Evolutionary conservation across 768 basidiomycete genomes (phyloP).

Genomic region (Chlorophyllum brunneum): DNA sequence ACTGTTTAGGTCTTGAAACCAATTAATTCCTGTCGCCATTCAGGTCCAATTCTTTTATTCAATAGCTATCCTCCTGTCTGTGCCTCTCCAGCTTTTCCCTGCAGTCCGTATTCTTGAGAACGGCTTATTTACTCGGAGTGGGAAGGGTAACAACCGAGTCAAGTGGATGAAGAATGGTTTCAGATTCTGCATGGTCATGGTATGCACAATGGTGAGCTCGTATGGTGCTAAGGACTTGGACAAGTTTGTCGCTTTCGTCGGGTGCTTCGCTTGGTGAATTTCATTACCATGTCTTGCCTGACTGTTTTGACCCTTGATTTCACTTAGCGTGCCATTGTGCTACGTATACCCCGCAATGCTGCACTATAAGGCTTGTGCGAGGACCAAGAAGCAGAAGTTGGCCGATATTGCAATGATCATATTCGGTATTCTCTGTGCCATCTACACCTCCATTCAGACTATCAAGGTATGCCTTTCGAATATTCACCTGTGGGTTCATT

Average conservation of each 20-base stretch:
- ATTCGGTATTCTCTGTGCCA: slow-evolving; percentile 69
- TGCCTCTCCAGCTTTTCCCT: slow-evolving; percentile 95
- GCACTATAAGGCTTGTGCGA: slow-evolving; percentile 84
- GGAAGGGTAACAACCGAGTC: slow-evolving; percentile 74
- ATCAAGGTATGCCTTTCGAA: slow-evolving; percentile 49
- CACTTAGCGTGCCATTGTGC: slow-evolving; percentile 79
- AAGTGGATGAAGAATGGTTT: slow-evolving; percentile 98
- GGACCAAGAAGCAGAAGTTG: slow-evolving; percentile 59
- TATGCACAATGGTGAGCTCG: slow-evolving; percentile 82
- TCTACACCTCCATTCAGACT: slow-evolving; percentile 82
- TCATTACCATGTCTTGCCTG: neutral
- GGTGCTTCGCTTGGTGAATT: slow-evolving; percentile 88
- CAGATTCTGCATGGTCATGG: slow-evolving; percentile 67
- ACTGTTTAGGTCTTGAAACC: neutral
- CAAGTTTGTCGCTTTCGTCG: slow-evolving; percentile 93
- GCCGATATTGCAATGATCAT: slow-evolving; percentile 69
- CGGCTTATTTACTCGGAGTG: slow-evolving; percentile 83
- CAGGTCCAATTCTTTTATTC: slow-evolving; percentile 85
- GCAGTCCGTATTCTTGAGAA: slow-evolving; percentile 97
- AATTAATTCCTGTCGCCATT: neutral
- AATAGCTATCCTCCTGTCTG: slow-evolving; percentile 88
- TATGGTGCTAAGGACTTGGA: slow-evolving; percentile 85
- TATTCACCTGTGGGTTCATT: neutral
- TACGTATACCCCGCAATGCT: slow-evolving; percentile 93
- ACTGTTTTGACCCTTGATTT: slow-evolving; percentile 1